Conservation (phyloP, 345 rosid genomes). For the Leavenworthia alabamica region DNA sequence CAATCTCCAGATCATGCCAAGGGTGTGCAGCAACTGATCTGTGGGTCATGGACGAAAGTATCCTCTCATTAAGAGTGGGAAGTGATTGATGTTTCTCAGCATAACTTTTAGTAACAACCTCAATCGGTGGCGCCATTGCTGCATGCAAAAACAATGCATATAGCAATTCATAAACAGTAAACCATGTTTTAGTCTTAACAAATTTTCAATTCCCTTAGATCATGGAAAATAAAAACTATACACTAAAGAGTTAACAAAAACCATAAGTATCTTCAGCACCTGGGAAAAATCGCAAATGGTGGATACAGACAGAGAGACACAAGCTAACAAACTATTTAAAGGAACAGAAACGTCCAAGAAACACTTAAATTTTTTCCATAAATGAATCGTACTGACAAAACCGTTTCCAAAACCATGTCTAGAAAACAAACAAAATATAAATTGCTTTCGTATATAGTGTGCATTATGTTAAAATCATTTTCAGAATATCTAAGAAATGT, state of each 20-base stretch:
- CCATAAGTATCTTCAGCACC: not conserved
- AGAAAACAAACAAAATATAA: not conserved
- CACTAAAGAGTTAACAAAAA: not conserved
- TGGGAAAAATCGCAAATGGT: not conserved
- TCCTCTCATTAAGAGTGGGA: conserved; percentile 89
- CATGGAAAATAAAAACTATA: not conserved
- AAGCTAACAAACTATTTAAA: not conserved
- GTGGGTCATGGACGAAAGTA: conserved; percentile 81
- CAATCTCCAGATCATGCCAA: conserved; percentile 99
- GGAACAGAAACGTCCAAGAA: conserved; percentile 23
- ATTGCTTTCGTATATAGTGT: not conserved
- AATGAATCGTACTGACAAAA: conserved; percentile 16
- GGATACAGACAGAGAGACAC: conserved; percentile 5
- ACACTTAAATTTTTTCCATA: conserved; percentile 2
- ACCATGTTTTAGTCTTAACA: not conserved
- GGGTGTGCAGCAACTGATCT: conserved; percentile 96
- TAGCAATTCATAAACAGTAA: conserved; percentile 1
- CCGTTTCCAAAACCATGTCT: conserved; percentile 3
- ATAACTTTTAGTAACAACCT: conserved; percentile 34
- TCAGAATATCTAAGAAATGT: not conserved
- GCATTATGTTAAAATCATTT: not conserved
- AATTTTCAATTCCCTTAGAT: not conserved
- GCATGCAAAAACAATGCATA: conserved; percentile 18
- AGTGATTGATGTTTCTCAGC: conserved; percentile 35
- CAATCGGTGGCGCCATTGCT: conserved; percentile 73